Conservation (phyloP, 1,284 basidiomycete genomes). For the Retiboletus flavoniger region DNA sequence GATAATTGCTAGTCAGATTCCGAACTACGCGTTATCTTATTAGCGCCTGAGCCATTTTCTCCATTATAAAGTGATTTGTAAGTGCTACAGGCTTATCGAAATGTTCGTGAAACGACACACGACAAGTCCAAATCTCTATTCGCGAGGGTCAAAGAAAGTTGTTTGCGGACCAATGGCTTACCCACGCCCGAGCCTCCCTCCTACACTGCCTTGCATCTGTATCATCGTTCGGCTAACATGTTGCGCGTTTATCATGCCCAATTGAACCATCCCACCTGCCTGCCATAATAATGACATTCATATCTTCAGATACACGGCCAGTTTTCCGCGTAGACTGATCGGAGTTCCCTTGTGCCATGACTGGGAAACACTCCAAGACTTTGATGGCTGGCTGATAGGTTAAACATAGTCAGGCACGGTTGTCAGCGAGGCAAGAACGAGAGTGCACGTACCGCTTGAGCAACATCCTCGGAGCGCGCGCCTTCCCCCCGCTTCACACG, state of each 20-base stretch:
- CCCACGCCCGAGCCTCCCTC: slow-evolving; percentile 7
- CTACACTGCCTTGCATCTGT: background rate
- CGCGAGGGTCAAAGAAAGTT: background rate
- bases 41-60: background rate
- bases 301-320: no score
- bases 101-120: background rate
- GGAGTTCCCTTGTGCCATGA: background rate
- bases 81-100: background rate
- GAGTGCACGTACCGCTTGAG: background rate
- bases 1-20: no score
- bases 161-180: slow-evolving; percentile 5
- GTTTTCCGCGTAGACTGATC: background rate
- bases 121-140: background rate
- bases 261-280: background rate
- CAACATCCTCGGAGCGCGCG: slow-evolving; percentile 1
- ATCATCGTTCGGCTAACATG: slow-evolving; percentile 5
- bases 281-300: background rate
- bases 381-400: slow-evolving; percentile 6
- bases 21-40: no score
- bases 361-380: slow-evolving; percentile 3
- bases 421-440: background rate
- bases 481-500: slow-evolving; percentile 2
- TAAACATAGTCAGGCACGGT: background rate
- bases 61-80: background rate
- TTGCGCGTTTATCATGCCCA: background rate